Percentiles rank a stretch among this genome's conserved stretches.
Evolutionary conservation across 176 grass and related monocot genomes (phyloP).

Genomic region (Eleusine indica): DNA sequence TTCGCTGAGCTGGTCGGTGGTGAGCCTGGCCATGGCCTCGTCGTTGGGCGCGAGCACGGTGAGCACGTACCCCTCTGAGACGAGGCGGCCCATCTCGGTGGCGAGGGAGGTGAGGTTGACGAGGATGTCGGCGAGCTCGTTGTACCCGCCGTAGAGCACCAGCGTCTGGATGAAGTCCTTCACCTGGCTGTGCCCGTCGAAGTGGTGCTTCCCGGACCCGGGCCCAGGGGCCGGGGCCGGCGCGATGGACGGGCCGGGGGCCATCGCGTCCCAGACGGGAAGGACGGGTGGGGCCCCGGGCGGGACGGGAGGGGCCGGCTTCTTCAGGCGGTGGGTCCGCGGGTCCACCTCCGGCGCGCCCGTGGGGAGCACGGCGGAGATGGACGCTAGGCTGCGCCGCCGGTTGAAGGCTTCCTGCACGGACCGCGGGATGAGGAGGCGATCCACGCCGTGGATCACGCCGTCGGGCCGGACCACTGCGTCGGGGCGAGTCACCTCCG

Average conservation of each 20-base stretch:
- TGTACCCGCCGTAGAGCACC: slow-evolving; percentile 87
- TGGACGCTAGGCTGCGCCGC: slow-evolving; percentile 75
- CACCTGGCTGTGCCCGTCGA: slow-evolving; percentile 83
- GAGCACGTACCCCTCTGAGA: slow-evolving; percentile 90
- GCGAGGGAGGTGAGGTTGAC: slow-evolving; percentile 91
- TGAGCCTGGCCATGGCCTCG: slow-evolving; percentile 81
- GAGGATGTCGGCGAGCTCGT: slow-evolving; percentile 89
- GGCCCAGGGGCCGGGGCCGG: slow-evolving; percentile 56
- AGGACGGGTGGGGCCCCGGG: slow-evolving; percentile 66
- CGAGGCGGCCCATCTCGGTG: slow-evolving; percentile 90
- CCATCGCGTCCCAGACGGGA: slow-evolving; percentile 74
- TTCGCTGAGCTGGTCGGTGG: slow-evolving; percentile 89
- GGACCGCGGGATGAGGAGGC: slow-evolving; percentile 74
- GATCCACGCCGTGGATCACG: slow-evolving; percentile 91
- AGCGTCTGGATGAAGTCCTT: slow-evolving; percentile 97
- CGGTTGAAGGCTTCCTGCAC: slow-evolving; percentile 95
- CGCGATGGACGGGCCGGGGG: slow-evolving; percentile 61
- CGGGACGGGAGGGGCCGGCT: slow-evolving; percentile 60
- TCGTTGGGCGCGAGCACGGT: slow-evolving; percentile 92
- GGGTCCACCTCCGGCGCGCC: slow-evolving; percentile 86
- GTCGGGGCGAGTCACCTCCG: slow-evolving; percentile 52
- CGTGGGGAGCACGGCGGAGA: slow-evolving; percentile 80
- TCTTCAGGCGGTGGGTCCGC: slow-evolving; percentile 85
- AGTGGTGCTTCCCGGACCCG: slow-evolving; percentile 60
- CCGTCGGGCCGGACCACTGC: slow-evolving; percentile 66